Evolutionary conservation across 2,329 filamentous ascomycete species (phyloP).

Genomic region (Teratosphaeriaceae sp.): DNA sequence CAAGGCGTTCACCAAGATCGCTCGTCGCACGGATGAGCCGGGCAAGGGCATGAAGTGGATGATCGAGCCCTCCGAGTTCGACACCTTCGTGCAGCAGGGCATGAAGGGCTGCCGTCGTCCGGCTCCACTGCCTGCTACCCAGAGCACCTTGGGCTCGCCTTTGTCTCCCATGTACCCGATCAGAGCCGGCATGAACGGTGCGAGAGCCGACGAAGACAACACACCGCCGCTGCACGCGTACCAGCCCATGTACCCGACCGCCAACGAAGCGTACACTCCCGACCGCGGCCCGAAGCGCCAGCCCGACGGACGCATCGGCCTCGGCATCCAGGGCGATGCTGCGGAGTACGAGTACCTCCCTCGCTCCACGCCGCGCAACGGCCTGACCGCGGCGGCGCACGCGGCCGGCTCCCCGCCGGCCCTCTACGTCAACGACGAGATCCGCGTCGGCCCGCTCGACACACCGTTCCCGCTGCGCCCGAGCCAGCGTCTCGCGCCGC

Average conservation of each 20-base stretch:
- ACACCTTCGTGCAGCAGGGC: conserved; percentile 76
- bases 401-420: conserved; percentile 32
- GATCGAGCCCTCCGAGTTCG: conserved; percentile 73
- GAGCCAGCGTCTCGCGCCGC: conserved; percentile 63
- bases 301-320: conserved; percentile 19
- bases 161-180: conserved; percentile 50
- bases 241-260: conserved; percentile 38
- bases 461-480: conserved; percentile 32
- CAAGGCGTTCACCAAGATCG: conserved; percentile 89
- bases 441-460: conserved; percentile 27
- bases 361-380: conserved; percentile 29
- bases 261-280: conserved; percentile 48
- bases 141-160: conserved; percentile 34
- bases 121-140: conserved; percentile 27
- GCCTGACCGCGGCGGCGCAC: conserved; percentile 29
- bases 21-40: conserved; percentile 86
- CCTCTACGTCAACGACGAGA: conserved; percentile 32
- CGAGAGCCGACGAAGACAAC: conserved; percentile 20
- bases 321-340: conserved; percentile 25
- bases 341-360: conserved; percentile 24
- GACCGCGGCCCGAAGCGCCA: conserved; percentile 45
- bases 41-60: conserved; percentile 99
- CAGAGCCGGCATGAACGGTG: conserved; percentile 39
- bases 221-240: conserved; percentile 40
- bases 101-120: conserved; percentile 37